Evolutionary conservation across 257 asterid genomes (phyloP).

Genomic region (Jacaranda copaia): DNA sequence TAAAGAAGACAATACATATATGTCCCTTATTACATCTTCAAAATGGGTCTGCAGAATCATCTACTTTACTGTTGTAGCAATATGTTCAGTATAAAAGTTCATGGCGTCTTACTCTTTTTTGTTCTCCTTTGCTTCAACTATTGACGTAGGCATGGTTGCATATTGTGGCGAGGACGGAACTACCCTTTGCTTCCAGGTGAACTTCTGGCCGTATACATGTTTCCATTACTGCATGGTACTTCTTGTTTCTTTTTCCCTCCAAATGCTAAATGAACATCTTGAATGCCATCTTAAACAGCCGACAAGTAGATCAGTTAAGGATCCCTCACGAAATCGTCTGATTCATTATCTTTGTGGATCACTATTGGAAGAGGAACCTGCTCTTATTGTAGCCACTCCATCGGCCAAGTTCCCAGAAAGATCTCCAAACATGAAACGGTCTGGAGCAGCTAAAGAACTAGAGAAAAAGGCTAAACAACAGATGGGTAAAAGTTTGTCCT

Average conservation of each 20-base stretch:
- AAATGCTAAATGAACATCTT: neutral
- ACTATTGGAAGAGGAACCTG: conserved; percentile 66
- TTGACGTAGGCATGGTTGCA: conserved; percentile 73
- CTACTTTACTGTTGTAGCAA: neutral
- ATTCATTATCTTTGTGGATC: conserved; percentile 85
- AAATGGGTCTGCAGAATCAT: neutral
- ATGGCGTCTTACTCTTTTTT: conserved; percentile 6
- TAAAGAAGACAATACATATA: too few species aligned
- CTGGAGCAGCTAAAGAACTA: conserved; percentile 39
- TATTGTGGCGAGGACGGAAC: conserved; percentile 90
- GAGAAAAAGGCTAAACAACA: conserved; percentile 47
- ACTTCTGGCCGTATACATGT: conserved; percentile 3
- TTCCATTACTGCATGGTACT: conserved; percentile 16
- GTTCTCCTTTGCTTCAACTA: conserved; percentile 20
- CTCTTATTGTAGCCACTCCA: conserved; percentile 58
- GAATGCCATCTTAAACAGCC: conserved; percentile 49
- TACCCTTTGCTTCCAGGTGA: conserved; percentile 80
- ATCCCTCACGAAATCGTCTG: conserved; percentile 64
- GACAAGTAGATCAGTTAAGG: conserved; percentile 62
- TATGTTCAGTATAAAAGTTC: neutral
- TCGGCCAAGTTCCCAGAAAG: conserved; percentile 46
- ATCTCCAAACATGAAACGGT: conserved; percentile 56
- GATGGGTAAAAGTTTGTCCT: neutral
- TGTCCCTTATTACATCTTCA: neutral
- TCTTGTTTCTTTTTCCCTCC: neutral